Percentiles rank a stretch among this genome's conserved stretches.
phyloP scores from a whole-genome alignment of 2,329 filamentous ascomycete genomes.

The Aspergillus puulaauensis region DNA sequence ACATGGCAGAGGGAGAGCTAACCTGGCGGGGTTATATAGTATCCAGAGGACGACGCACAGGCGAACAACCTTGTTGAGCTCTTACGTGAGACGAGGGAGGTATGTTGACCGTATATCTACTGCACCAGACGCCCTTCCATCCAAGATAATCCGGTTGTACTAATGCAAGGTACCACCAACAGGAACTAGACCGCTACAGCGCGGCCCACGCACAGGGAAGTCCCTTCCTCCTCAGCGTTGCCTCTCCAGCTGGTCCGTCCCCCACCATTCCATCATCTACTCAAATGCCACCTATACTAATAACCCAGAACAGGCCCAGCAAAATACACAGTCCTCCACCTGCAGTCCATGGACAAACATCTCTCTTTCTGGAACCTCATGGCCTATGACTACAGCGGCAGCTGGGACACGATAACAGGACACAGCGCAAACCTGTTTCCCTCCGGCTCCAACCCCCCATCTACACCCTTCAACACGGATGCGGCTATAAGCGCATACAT shows the following conservation, averaged over 20 bases:
- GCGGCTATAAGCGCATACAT: constrained; percentile 71
- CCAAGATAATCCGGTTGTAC: not conserved
- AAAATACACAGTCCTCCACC: constrained; percentile 45
- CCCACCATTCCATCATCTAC: not conserved
- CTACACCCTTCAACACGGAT: constrained; percentile 77
- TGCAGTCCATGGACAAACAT: constrained; percentile 47
- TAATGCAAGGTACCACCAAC: not conserved
- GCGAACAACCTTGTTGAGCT: constrained; percentile 37
- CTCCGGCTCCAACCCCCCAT: constrained; percentile 54
- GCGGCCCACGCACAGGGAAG: constrained; percentile 36
- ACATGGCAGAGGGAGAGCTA: not conserved
- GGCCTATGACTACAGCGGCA: constrained; percentile 84
- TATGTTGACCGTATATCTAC: constrained; percentile 14
- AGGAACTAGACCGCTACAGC: constrained; percentile 46
- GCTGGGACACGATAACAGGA: constrained; percentile 70
- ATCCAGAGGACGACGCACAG: constrained; percentile 32
- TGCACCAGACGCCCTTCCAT: not conserved
- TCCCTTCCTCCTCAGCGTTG: constrained; percentile 48
- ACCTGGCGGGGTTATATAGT: constrained; percentile 19
- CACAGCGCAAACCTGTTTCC: constrained; percentile 80
- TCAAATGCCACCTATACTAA: not conserved
- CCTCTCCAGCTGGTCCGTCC: constrained; percentile 43
- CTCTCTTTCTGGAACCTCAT: constrained; percentile 62
- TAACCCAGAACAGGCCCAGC: constrained; percentile 32
- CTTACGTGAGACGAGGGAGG: constrained; percentile 31